Percentiles rank a stretch among this genome's conserved stretches.
Conservation (phyloP, 2,329 filamentous ascomycete genomes). For the Ascocoryne sarcoides region DNA sequence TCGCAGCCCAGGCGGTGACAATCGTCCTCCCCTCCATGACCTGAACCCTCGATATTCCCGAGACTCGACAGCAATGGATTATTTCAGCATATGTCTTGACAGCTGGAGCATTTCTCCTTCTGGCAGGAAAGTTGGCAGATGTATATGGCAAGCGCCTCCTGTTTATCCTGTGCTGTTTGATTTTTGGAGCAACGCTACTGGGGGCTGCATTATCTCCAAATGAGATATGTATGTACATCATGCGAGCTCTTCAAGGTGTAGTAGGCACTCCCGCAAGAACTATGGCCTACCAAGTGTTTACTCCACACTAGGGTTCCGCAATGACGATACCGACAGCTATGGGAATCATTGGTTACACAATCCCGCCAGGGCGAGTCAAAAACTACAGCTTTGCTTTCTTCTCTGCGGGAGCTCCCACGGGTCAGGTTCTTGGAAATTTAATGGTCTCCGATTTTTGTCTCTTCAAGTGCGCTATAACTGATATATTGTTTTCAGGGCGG, state of each 20-base stretch:
- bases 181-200: conserved; percentile 50
- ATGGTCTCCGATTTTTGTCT: conserved; percentile 27
- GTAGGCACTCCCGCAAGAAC: conserved; percentile 24
- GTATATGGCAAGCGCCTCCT: conserved; percentile 39
- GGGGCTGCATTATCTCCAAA: conserved; percentile 55
- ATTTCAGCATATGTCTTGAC: conserved; percentile 33
- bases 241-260: conserved; percentile 58
- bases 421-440: conserved; percentile 53
- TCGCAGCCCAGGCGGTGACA: conserved; percentile 49
- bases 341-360: conserved; percentile 59
- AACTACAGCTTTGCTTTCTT: conserved; percentile 63
- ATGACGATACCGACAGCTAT: conserved; percentile 64
- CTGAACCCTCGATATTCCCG: conserved; percentile 23
- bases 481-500: conserved; percentile 36
- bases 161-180: conserved; percentile 43
- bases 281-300: not conserved
- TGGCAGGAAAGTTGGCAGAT: conserved; percentile 43
- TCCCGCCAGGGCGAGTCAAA: conserved; percentile 58
- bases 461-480: not conserved
- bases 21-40: conserved; percentile 38
- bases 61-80: conserved; percentile 26
- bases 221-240: conserved; percentile 59
- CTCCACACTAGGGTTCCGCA: conserved; percentile 33
- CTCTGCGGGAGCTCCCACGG: conserved; percentile 55
- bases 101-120: conserved; percentile 39